These are phyloP conservation scores for Begonia peltatifolia DNA, from an alignment of 306 rosid species.

Conservation along the genomic window DNA sequence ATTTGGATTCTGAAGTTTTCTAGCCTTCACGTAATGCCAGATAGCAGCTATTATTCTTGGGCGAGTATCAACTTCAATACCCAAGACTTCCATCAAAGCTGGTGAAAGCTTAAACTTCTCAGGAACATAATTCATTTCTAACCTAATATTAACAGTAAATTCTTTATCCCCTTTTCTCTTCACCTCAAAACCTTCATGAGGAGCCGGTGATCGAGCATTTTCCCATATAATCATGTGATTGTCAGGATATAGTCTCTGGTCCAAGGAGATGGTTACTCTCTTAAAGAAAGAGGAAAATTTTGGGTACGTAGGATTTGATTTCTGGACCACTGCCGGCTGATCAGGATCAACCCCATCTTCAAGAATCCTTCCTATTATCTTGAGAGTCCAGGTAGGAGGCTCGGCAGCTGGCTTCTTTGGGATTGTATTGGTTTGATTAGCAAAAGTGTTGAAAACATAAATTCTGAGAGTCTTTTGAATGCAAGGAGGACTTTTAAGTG, in stretches of 20 bases:
- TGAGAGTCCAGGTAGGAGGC: slow-evolving; percentile 90
- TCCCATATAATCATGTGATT: slow-evolving; percentile 76
- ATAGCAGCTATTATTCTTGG: slow-evolving; percentile 91
- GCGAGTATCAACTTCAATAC: slow-evolving; percentile 96
- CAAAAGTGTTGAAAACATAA: slow-evolving; percentile 82
- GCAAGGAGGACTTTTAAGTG: slow-evolving; percentile 72
- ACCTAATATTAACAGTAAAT: slow-evolving; percentile 48
- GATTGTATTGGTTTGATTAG: slow-evolving; percentile 66
- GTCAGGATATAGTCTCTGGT: slow-evolving; percentile 91
- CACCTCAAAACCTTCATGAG: slow-evolving; percentile 97
- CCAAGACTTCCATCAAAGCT: slow-evolving; percentile 88
- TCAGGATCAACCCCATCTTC: slow-evolving; percentile 98
- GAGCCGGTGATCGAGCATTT: slow-evolving; percentile 64
- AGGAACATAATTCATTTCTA: slow-evolving; percentile 90
- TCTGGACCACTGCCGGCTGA: slow-evolving; percentile 80
- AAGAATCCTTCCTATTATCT: slow-evolving; percentile 88
- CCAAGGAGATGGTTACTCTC: slow-evolving; percentile 80
- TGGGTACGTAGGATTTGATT: slow-evolving; percentile 66
- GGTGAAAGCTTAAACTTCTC: slow-evolving; percentile 91
- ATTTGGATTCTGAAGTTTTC: slow-evolving; percentile 76
- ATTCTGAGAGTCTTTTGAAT: slow-evolving; percentile 90
- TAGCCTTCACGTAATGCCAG: slow-evolving; percentile 99
- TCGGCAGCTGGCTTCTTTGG: slow-evolving; percentile 82
- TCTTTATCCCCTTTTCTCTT: slow-evolving; percentile 96
- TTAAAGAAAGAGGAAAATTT: slow-evolving; percentile 88